A percentile compares a stretch with the other conserved stretches of the same genome.
Conservation (phyloP, 176 grass and related monocot species). For the Musa itinerans region DNA sequence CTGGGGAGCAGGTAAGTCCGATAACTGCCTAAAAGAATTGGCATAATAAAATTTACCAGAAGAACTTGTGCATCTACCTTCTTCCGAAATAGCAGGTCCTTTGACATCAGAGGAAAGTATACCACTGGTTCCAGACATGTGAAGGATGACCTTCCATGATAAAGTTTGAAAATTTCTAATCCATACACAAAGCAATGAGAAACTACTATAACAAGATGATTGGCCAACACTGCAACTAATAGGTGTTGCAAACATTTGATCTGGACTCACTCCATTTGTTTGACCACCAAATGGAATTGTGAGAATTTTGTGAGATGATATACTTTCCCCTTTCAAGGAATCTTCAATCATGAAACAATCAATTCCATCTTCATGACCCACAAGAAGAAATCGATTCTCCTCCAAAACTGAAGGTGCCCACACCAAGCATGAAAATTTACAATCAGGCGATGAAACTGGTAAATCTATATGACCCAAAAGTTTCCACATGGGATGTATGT, state of each 20-base stretch:
- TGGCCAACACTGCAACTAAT: slow-evolving; percentile 39
- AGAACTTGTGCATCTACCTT: slow-evolving; percentile 41
- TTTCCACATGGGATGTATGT: slow-evolving; percentile 61
- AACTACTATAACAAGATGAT: slow-evolving; percentile 43
- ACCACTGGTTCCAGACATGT: slow-evolving; percentile 27
- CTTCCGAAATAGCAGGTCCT: slow-evolving; percentile 27
- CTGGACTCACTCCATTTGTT: slow-evolving; percentile 31
- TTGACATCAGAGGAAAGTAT: slow-evolving; percentile 31
- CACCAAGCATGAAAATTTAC: slow-evolving; percentile 59
- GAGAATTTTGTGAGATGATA: slow-evolving; percentile 59
- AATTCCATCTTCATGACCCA: slow-evolving; percentile 57
- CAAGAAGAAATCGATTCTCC: slow-evolving; percentile 60
- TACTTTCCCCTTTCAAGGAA: slow-evolving; percentile 31
- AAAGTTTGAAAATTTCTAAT: slow-evolving; percentile 44
- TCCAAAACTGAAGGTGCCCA: slow-evolving; percentile 66
- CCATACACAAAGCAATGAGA: slow-evolving; percentile 72
- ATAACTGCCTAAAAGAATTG: slow-evolving; percentile 40
- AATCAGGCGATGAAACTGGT: slow-evolving; percentile 32
- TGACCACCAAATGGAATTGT: slow-evolving; percentile 44
- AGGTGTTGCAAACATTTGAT: slow-evolving; percentile 67
- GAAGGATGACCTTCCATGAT: slow-evolving; percentile 65
- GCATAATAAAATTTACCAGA: slow-evolving; percentile 44
- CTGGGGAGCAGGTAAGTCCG: slow-evolving; percentile 37
- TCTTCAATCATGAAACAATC: slow-evolving; percentile 63
- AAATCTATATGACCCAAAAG: slow-evolving; percentile 54